A percentile compares a stretch with the other conserved stretches of the same genome.
Conservation (phyloP, 441 rosid genomes). For the Erodium chrysanthum region DNA sequence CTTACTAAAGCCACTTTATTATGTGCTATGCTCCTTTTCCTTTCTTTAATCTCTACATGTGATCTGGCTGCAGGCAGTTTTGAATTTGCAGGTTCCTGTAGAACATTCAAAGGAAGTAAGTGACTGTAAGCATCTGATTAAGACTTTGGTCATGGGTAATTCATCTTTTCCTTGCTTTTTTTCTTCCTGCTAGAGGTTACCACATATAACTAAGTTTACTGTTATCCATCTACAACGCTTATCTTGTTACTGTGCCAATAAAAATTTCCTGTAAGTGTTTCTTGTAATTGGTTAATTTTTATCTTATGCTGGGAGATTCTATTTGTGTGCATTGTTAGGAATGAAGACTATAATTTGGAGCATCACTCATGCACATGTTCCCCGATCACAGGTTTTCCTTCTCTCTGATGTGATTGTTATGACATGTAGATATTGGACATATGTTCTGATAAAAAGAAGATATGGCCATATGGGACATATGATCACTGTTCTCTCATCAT, state of each 20-base stretch:
- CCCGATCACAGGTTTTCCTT: constrained; percentile 67
- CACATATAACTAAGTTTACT: not conserved
- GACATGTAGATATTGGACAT: constrained; percentile 11
- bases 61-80: constrained; percentile 73
- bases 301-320: constrained; percentile 16
- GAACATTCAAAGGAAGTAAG: constrained; percentile 97
- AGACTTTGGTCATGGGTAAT: constrained; percentile 98
- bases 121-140: constrained; percentile 90
- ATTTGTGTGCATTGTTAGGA: constrained; percentile 41
- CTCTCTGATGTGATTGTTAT: constrained; percentile 9
- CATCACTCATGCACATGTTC: constrained; percentile 88
- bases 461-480: constrained; percentile 4
- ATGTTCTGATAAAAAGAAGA: too few relatives aligned
- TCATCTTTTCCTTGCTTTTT: constrained; percentile 12
- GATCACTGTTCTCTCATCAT: constrained; percentile 15
- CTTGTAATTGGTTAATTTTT: not conserved
- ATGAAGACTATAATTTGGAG: constrained; percentile 99
- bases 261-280: not conserved
- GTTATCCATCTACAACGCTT: constrained; percentile 11
- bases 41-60: constrained; percentile 17
- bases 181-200: not conserved
- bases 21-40: not conserved
- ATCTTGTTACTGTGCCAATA: not conserved
- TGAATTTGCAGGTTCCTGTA: constrained; percentile 84
- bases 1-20: not conserved